Base-by-base conservation (phyloP, 2,329 filamentous ascomycete genomes). In the Berkeleyomyces rouxiae region DNA sequence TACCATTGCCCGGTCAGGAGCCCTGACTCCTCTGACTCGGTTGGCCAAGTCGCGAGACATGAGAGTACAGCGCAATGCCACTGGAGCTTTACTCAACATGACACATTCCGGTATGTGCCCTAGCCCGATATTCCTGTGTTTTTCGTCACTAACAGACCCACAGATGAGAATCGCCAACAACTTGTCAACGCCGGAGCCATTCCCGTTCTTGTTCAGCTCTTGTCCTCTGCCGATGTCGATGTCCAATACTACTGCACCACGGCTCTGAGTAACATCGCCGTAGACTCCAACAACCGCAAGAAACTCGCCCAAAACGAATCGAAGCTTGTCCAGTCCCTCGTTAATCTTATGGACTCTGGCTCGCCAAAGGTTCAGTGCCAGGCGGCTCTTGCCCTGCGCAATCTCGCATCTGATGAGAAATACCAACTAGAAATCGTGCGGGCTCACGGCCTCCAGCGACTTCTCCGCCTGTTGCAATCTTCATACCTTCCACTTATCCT, bases 231-330 rank as follows among this genome's bases (percentile, higher is more conserved):
- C 64, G 93, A 99, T 70, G 91, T 96, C 67, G 93, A 99, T 71
- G 93, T 99, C 40, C 93, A 99, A 76, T 99, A 99, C 75, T 99
- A 99, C 76, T 99, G 93, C 77, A 99, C 93, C 16, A 99, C 93
- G 3, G 93, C 93, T 10, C 82, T 99, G 64, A 97, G 92, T 79
- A 99, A 99, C 73, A 99, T 99, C 68, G 93, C 93, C 5, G 93
- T 99, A 61, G 93, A 99, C 71, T 81, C 87, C 55, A 87, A 84
- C 70, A 97, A 97, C 75, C 82, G 93, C 68, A 90, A 91, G 71
- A 90, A 92, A 72, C 81, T 99, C 61, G 90, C 92, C 39, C 86
- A 95, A 70, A 91, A 88, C 7, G 93, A 99, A 72, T 85, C 88
- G 31, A 89, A 91, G 67, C 81, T 99, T 36, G 91, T 99, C 33